phyloP scores from a whole-genome alignment of 2,329 filamentous ascomycete species.

The Pochonia chlamydosporia region DNA sequence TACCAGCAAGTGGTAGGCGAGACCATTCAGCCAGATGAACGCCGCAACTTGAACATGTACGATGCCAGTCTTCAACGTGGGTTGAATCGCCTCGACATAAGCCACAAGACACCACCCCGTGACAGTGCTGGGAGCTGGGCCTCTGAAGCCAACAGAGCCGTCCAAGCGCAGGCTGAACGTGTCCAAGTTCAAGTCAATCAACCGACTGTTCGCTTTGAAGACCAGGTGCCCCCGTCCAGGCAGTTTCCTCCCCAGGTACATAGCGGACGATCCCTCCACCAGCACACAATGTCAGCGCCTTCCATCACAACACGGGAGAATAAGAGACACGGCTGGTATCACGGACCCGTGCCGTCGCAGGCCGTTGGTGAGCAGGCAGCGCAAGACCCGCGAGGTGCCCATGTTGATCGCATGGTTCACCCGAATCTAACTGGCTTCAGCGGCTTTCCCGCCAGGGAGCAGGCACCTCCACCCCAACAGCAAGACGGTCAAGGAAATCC shows the following conservation, averaged over 20 bases:
- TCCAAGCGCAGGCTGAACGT: constrained; percentile 46
- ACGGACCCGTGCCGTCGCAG: constrained; percentile 40
- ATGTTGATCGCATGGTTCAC: constrained; percentile 52
- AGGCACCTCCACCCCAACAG: constrained; percentile 18
- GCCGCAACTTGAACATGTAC: constrained; percentile 51
- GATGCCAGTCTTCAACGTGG: constrained; percentile 62
- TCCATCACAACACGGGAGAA: constrained; percentile 49
- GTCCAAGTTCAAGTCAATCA: constrained; percentile 36
- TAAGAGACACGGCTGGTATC: constrained; percentile 70
- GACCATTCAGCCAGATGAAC: constrained; percentile 34
- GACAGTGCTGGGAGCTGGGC: constrained; percentile 53
- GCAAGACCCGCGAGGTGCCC: constrained; percentile 30
- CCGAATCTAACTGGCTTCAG: constrained; percentile 49
- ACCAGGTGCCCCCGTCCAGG: constrained; percentile 33
- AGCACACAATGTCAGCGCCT: constrained; percentile 57
- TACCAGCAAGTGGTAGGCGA: constrained; percentile 23
- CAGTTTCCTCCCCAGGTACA: constrained; percentile 23
- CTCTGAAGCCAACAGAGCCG: constrained; percentile 48
- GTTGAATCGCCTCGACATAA: constrained; percentile 61
- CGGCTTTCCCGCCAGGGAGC: constrained; percentile 40
- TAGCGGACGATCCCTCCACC: constrained; percentile 34
- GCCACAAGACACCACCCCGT: constrained; percentile 41
- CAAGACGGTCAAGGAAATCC: constrained; percentile 22
- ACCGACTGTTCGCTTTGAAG: constrained; percentile 50
- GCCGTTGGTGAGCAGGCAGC: constrained; percentile 24